phyloP scores from a whole-genome alignment of 202 grass and related monocot species.

The Tripidium arundinaceum region DNA sequence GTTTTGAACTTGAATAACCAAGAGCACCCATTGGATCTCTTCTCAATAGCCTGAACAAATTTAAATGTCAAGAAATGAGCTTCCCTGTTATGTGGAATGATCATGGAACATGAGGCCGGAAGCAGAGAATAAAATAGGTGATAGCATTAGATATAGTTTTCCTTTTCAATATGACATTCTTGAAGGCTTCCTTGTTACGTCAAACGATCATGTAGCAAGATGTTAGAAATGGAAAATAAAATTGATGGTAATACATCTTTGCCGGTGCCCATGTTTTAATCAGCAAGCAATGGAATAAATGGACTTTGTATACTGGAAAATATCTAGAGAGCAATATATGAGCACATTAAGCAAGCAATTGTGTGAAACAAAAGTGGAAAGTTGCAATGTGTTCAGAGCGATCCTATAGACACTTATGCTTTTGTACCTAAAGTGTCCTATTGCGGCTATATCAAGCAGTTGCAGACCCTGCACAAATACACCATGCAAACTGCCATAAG shows the following conservation, averaged over 20 bases:
- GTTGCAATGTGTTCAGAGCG: not conserved
- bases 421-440: constrained; percentile 14
- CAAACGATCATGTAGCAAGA: constrained; percentile 17
- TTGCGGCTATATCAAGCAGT: not conserved
- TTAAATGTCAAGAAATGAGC: constrained; percentile 28
- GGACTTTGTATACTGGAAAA: not conserved
- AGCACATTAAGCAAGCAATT: not conserved
- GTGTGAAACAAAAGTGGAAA: constrained; percentile 14
- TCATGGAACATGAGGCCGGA: constrained; percentile 18
- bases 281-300: not conserved
- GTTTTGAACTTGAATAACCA: constrained; percentile 85
- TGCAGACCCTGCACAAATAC: not conserved
- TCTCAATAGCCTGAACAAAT: constrained; percentile 67
- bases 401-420: constrained; percentile 17
- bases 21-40: constrained; percentile 98
- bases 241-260: constrained; percentile 15
- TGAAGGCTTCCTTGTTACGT: not conserved
- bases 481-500: not conserved
- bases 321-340: not conserved
- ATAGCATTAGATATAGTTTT: not conserved
- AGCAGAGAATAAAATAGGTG: constrained; percentile 12
- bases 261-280: not conserved
- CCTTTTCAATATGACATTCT: not conserved
- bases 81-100: constrained; percentile 18
- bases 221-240: constrained; percentile 2